Conservation (phyloP, 2,329 filamentous ascomycete genomes). For the Cladophialophora exuberans region DNA sequence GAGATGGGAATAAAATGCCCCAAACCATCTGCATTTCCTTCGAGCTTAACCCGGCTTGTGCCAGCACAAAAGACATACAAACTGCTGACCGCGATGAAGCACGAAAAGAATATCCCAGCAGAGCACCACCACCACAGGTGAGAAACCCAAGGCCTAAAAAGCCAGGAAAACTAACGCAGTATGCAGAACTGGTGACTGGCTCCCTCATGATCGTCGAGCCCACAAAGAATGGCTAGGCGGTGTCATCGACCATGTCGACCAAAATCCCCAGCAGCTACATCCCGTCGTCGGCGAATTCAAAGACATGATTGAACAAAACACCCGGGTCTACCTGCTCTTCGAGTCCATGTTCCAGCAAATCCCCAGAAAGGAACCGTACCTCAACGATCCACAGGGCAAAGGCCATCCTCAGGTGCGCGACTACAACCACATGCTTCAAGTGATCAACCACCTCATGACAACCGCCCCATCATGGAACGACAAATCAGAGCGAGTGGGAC, state of each 20-base stretch:
- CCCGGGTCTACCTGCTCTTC: conserved; percentile 69
- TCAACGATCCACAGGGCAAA: conserved; percentile 57
- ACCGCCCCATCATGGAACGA: conserved; percentile 48
- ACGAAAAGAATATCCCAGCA: conserved; percentile 16
- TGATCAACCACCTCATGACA: conserved; percentile 62
- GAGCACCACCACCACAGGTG: conserved; percentile 13
- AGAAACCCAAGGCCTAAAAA: not conserved
- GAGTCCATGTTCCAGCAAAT: conserved; percentile 70
- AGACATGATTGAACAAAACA: conserved; percentile 65
- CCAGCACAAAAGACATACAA: not conserved
- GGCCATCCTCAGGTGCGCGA: conserved; percentile 66
- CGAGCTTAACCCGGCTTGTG: not conserved
- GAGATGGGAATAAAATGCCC: too few relatives aligned
- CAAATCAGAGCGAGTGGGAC: conserved; percentile 40
- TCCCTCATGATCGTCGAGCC: conserved; percentile 64
- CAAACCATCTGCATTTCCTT: not conserved
- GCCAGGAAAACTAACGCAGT: not conserved
- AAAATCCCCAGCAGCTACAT: conserved; percentile 54
- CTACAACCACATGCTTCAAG: conserved; percentile 67
- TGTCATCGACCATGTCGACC: conserved; percentile 60
- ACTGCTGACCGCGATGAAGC: conserved; percentile 11
- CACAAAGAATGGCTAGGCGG: conserved; percentile 66
- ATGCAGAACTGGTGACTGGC: conserved; percentile 57
- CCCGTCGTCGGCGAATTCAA: conserved; percentile 68
- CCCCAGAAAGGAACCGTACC: conserved; percentile 63